A percentile compares a stretch with the other conserved stretches of the same genome.
These are phyloP conservation scores for Scedosporium minutisporum DNA, from an alignment of 2,329 filamentous ascomycete species.

Conservation along the genomic window DNA sequence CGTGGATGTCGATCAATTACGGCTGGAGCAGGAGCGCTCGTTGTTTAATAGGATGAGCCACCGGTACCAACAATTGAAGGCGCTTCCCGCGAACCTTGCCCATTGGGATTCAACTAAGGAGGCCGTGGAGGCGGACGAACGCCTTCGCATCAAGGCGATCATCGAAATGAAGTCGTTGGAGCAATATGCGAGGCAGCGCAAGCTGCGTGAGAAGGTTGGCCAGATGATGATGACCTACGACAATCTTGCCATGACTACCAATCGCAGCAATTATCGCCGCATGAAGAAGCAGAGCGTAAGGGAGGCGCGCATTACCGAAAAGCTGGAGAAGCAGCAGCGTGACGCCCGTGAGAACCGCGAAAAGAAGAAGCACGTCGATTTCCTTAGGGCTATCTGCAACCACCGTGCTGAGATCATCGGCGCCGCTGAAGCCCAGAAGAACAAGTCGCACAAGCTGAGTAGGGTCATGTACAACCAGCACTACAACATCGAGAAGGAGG, in stretches of 20 bases:
- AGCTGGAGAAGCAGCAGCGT: constrained; percentile 96
- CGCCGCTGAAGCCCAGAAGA: constrained; percentile 55
- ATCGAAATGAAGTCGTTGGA: constrained; percentile 92
- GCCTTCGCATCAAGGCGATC: constrained; percentile 76
- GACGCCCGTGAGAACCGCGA: constrained; percentile 92
- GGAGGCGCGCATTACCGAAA: constrained; percentile 95
- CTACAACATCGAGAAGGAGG: constrained; percentile 96
- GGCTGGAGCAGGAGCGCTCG: constrained; percentile 78
- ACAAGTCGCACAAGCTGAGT: constrained; percentile 75
- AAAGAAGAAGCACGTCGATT: constrained; percentile 94
- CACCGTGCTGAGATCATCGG: constrained; percentile 72
- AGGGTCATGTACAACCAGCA: constrained; percentile 84
- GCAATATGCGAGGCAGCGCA: constrained; percentile 79
- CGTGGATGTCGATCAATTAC: constrained; percentile 75
- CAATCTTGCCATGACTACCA: constrained; percentile 94
- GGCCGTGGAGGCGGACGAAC: constrained; percentile 60
- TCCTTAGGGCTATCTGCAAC: constrained; percentile 74
- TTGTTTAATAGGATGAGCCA: constrained; percentile 85
- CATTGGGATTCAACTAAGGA: constrained; percentile 76
- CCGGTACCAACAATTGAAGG: constrained; percentile 74
- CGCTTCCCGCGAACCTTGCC: constrained; percentile 73
- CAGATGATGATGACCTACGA: constrained; percentile 92
- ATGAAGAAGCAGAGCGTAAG: constrained; percentile 96
- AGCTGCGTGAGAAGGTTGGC: constrained; percentile 76
- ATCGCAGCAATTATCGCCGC: constrained; percentile 79